Conservation (phyloP, 2,329 filamentous ascomycete genomes). For the Emmonsia crescens region DNA sequence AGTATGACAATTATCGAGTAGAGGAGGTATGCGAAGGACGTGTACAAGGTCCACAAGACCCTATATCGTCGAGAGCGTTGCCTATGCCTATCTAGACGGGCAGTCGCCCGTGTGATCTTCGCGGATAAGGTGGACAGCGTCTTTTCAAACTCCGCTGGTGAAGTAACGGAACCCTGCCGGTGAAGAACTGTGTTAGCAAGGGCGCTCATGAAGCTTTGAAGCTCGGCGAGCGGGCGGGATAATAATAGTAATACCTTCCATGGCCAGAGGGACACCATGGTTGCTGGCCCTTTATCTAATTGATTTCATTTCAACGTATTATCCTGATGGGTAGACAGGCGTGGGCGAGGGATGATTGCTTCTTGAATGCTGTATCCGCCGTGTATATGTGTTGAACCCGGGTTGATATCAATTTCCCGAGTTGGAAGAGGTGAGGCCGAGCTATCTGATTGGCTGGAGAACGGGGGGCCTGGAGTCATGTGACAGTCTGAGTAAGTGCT, state of each 20-base stretch:
- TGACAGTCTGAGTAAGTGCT: no score
- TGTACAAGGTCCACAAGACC: conserved; percentile 82
- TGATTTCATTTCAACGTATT: conserved; percentile 1
- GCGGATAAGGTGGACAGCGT: conserved; percentile 67
- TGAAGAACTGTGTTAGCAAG: conserved; percentile 3
- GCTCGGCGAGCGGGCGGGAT: not conserved
- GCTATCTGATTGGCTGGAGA: not conserved
- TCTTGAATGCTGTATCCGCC: not conserved
- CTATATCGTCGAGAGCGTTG: conserved; percentile 65
- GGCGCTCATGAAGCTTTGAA: not conserved
- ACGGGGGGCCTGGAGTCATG: no score
- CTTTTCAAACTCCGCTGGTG: conserved; percentile 88
- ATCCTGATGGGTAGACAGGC: not conserved
- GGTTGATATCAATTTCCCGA: not conserved
- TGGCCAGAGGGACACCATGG: conserved; percentile 77
- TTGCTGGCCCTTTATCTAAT: conserved; percentile 1
- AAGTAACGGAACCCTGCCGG: not conserved
- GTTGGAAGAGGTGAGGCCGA: not conserved
- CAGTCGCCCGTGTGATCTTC: conserved; percentile 68
- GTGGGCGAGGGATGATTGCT: not conserved
- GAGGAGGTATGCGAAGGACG: conserved; percentile 80
- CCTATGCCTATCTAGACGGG: conserved; percentile 62
- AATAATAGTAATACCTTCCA: conserved; percentile 52
- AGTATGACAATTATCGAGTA: conserved; percentile 71
- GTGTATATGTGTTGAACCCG: not conserved